phyloP scores from a whole-genome alignment of 306 rosid genomes.

The Castanea crenata region DNA sequence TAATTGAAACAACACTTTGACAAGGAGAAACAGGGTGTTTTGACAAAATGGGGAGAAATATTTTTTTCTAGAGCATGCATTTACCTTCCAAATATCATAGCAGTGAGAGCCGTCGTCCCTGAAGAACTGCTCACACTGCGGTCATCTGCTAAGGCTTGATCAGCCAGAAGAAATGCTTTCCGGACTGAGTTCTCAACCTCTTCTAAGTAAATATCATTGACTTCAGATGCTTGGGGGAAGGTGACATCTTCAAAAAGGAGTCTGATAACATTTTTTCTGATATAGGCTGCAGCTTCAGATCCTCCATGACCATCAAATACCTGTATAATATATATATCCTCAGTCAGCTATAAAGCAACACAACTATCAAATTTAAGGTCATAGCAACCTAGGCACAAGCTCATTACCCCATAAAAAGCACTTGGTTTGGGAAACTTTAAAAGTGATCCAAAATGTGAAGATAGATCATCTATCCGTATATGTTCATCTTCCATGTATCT shows the following conservation, averaged over 20 bases:
- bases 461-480: conserved; percentile 78
- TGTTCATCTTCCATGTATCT: conserved; percentile 99
- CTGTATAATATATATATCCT: conserved; percentile 33
- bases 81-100: conserved; percentile 88
- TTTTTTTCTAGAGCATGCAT: background rate
- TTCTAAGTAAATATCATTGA: conserved; percentile 48
- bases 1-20: background rate
- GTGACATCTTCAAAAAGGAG: conserved; percentile 70
- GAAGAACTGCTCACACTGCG: conserved; percentile 68
- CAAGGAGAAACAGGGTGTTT: background rate
- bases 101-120: conserved; percentile 90
- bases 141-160: conserved; percentile 86
- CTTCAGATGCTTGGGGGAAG: conserved; percentile 69
- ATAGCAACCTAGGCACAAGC: conserved; percentile 9
- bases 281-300: conserved; percentile 95
- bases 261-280: conserved; percentile 64
- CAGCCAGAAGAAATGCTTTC: conserved; percentile 73
- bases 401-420: conserved; percentile 90
- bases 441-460: conserved; percentile 63
- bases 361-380: background rate
- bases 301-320: conserved; percentile 99
- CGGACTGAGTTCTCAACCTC: conserved; percentile 65
- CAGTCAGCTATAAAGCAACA: conserved; percentile 21
- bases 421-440: conserved; percentile 76
- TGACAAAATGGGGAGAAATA: background rate